A percentile compares a stretch with the other conserved stretches of the same genome.
phyloP scores from a whole-genome alignment of 129 eudicot species.

The Centella asiatica region DNA sequence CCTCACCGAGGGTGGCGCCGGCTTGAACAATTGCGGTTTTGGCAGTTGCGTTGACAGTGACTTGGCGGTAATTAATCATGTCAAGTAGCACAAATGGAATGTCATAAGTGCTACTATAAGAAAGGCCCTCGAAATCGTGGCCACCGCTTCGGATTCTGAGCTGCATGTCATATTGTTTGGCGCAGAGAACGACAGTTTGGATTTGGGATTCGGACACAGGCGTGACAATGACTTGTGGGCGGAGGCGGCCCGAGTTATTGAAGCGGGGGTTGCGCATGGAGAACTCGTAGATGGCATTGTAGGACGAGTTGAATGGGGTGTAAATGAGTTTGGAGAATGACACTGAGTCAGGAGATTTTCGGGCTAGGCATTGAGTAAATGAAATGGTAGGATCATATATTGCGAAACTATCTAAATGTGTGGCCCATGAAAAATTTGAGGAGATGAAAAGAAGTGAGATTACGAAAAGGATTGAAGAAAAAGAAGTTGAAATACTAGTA shows the following conservation, averaged over 20 bases:
- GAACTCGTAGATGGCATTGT: background rate
- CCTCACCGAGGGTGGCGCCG: slow-evolving; percentile 8
- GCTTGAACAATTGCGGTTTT: background rate
- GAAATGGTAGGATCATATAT: background rate
- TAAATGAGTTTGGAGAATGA: background rate
- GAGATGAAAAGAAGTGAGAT: background rate
- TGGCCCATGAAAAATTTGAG: slow-evolving; percentile 1
- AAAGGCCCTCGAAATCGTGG: slow-evolving; percentile 1
- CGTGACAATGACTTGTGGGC: background rate
- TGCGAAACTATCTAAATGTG: background rate
- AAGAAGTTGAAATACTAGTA: too few species aligned
- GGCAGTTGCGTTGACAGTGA: background rate
- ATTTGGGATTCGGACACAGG: background rate
- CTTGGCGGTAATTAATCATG: background rate
- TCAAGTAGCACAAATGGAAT: slow-evolving; percentile 5
- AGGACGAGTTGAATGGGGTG: background rate
- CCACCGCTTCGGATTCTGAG: background rate
- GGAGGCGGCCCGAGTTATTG: background rate
- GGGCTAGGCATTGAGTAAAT: background rate
- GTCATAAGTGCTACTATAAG: background rate
- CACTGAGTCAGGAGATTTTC: background rate
- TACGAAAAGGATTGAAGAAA: background rate
- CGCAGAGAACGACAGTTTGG: background rate
- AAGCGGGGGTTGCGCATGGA: background rate
- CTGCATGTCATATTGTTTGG: background rate